Conservation (phyloP, 225 moss, liverwort and hornwort species). For the Bryoerythrophyllum caledonicum region DNA sequence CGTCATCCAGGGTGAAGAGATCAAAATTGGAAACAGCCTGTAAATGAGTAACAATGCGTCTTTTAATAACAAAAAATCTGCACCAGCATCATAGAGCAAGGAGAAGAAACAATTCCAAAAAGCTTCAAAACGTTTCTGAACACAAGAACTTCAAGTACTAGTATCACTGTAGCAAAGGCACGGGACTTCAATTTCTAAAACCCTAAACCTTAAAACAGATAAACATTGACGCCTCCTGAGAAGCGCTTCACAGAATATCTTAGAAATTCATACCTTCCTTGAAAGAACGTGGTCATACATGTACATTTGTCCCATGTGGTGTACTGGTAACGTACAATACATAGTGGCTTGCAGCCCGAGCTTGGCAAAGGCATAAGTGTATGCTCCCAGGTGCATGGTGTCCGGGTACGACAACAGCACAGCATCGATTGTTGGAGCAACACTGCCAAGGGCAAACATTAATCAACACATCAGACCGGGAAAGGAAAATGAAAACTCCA, state of each 20-base stretch:
- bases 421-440: slow-evolving; percentile 85
- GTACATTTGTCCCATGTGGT: slow-evolving; percentile 99
- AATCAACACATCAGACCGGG: slow-evolving; percentile 15
- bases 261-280: slow-evolving; percentile 63
- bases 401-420: slow-evolving; percentile 93
- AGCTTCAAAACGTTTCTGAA: background rate
- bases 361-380: slow-evolving; percentile 91
- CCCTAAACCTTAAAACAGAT: background rate
- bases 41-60: slow-evolving; percentile 18
- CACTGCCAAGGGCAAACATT: slow-evolving; percentile 43
- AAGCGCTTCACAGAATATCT: background rate
- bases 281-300: slow-evolving; percentile 99
- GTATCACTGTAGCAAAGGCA: background rate
- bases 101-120: slow-evolving; percentile 11
- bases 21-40: slow-evolving; percentile 98
- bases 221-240: background rate
- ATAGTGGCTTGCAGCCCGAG: slow-evolving; percentile 94
- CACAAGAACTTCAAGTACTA: background rate
- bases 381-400: slow-evolving; percentile 93
- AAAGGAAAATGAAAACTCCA: background rate
- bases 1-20: slow-evolving; percentile 93
- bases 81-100: slow-evolving; percentile 7
- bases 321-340: slow-evolving; percentile 98
- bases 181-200: background rate
- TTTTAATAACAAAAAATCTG: background rate